Evolutionary conservation across 192 early-diverging fungal species (phyloP), one percentile per base, ranked within the genome.

Genomic region (Mortierella alpina): DNA sequence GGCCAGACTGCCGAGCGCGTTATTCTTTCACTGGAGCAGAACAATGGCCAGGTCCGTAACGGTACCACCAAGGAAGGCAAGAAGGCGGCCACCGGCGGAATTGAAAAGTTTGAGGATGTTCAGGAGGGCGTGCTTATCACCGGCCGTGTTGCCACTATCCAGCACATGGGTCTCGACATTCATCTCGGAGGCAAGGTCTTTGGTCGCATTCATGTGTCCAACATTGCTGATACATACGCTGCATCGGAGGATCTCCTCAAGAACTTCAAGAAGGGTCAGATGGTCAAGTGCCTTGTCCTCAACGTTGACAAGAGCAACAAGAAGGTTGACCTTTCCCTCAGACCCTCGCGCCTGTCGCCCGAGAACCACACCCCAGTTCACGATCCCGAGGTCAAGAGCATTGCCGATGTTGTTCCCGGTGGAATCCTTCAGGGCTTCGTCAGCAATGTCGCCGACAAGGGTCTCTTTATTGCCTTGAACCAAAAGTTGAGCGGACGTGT

Each of bases 281-380:
- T 87, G n/a, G 84, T 96, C 59, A 92, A 93, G 66, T 95, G 93
- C 75, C 83, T 84, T 45, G 89, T 98, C n/a, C 53, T 96, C 60
- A 44, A 63, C 4, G 66, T 89, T 4, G 87, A 90, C 59, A 61
- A 54, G 20, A 67, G 68, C 52, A 91, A 86, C 50, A 86, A 88
- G 49, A 88, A 83, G 56, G 84, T 94, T 40, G 88, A 90, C 52
- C 79, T 93, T 39, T 93, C 93, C 22, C 63, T 91, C 53, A 86
- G 93, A 42, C 68, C 85, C 2, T 92, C 91, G 7, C 85, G 84
- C 53, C 54, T 92, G 18, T 51, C 59, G 23, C 84, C 75, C 7
- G 82, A 82, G 41, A 64, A 84, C 39, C 62, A 69, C 39, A 41
- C 79, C 12, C 58, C 64, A 15, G 70, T 84, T 4, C 73, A 62